Evolutionary conservation across 2,329 filamentous ascomycete genomes (phyloP), one percentile per base, ranked within the genome.

Genomic region (Penicillium sclerotiorum): DNA sequence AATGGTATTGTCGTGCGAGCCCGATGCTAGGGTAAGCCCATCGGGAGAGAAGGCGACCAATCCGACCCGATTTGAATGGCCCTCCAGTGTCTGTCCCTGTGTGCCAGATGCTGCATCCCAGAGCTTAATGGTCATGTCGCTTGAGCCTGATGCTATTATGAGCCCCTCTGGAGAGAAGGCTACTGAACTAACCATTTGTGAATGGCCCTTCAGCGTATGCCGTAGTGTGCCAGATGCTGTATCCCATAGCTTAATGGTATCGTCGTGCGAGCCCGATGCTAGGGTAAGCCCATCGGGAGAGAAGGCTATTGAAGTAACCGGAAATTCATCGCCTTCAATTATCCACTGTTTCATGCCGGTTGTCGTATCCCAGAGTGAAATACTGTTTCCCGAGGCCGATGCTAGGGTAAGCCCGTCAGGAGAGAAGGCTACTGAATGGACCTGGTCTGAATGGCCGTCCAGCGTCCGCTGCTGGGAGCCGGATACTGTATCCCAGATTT

Each of bases 401-500:
- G 59, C 64, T 5, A 68, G 33, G 6, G 40, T 39, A 8, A 49
- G 50, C 20, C 58, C 52, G 32, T 64, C 60, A 20, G 47, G 51
- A 13, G 63, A 66, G 52, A 67, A 68, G 7, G 55, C 60, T 37
- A 66, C 53, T 20, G 50, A 48, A 8, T 4, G 2, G 18, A 45
- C 28, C 41, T n/a, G 33, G 6, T 25, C 22, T 7, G 21, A 36
- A 42, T 63, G 55, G 8, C 63, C 56, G 18, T 57, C 38, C 15
- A 61, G 50, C 11, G 23, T 61, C 39, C 58, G 55, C 22, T 56
- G 52, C 28, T 55, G 38, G 9, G 45, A 30, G 38, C 56, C 49
- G 58, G 45, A 37, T 37, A 13, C 20, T 20, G 20, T 8, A 48
- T 48, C 38, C 45, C 45, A 48, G 38, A 48, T n/a, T 12, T 41